phyloP scores from a whole-genome alignment of 768 basidiomycete genomes.

The Gautieria morchelliformis region DNA sequence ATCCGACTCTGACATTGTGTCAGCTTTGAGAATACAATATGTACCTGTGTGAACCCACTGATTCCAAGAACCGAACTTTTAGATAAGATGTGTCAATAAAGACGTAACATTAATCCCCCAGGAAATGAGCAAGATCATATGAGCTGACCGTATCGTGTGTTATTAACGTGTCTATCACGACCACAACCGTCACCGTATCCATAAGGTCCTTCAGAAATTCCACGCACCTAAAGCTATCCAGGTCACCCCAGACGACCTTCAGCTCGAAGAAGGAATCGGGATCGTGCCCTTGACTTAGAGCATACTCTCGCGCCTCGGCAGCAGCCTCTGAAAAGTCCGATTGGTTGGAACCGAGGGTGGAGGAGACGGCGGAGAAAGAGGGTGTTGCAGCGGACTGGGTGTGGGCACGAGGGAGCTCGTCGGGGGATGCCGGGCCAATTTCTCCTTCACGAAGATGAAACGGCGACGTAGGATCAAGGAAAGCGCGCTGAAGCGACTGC shows the following conservation, averaged over 20 bases:
- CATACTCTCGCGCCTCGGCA: slow-evolving; percentile 32
- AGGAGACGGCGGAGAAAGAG: background rate
- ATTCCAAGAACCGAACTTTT: slow-evolving; percentile 62
- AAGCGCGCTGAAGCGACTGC: slow-evolving; percentile 53
- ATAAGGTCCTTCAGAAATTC: background rate
- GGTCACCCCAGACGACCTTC: slow-evolving; percentile 69
- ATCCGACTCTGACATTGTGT: slow-evolving; percentile 47
- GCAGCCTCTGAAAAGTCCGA: slow-evolving; percentile 10
- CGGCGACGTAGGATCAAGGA: slow-evolving; percentile 56
- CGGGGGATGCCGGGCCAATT: slow-evolving; percentile 49
- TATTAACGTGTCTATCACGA: slow-evolving; percentile 59
- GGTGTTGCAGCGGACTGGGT: background rate
- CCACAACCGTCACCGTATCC: background rate
- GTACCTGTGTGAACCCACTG: slow-evolving; percentile 29
- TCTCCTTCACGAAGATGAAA: slow-evolving; percentile 53
- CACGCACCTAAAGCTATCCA: slow-evolving; percentile 67
- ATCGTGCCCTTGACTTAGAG: slow-evolving; percentile 44
- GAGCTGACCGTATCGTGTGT: slow-evolving; percentile 56
- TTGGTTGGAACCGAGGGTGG: background rate
- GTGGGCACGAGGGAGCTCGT: slow-evolving; percentile 25
- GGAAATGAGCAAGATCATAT: slow-evolving; percentile 6
- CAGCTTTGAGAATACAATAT: background rate
- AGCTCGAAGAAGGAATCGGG: slow-evolving; percentile 69
- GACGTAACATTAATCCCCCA: background rate
- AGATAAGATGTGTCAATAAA: background rate